Conservation (phyloP, 495 filamentous ascomycete genomes). For the Lasiosphaeriaceae sp. region DNA sequence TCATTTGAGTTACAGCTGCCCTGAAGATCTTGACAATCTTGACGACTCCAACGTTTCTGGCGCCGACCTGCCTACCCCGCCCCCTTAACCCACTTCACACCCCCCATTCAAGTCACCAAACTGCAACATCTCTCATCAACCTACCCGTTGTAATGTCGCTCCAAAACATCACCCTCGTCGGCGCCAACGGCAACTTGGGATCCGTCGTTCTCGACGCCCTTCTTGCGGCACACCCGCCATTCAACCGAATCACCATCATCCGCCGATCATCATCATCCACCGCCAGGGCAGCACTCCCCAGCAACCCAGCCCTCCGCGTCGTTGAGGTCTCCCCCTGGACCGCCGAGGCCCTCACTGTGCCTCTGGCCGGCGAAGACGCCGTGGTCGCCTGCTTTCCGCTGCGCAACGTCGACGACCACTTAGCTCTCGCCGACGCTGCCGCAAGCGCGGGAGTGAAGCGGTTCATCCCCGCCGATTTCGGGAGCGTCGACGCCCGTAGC, state of each 20-base stretch:
- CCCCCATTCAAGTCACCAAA: too few relatives aligned
- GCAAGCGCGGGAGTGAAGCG: constrained; percentile 43
- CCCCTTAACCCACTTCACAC: too few relatives aligned
- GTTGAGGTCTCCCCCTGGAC: constrained; percentile 12
- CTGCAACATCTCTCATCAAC: too few relatives aligned
- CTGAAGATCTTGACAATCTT: too few relatives aligned
- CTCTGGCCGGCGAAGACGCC: constrained; percentile 18
- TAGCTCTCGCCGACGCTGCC: constrained; percentile 47
- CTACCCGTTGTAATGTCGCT: neutral
- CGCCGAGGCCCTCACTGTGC: constrained; percentile 5
- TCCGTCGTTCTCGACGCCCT: constrained; percentile 33
- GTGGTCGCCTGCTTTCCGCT: constrained; percentile 31
- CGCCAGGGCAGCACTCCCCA: constrained; percentile 9
- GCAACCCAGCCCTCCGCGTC: constrained; percentile 4
- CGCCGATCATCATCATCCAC: constrained; percentile 24
- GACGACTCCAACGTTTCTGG: too few relatives aligned
- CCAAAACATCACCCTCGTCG: constrained; percentile 25
- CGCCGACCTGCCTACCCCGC: too few relatives aligned
- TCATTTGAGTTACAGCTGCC: too few relatives aligned
- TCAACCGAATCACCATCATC: constrained; percentile 30
- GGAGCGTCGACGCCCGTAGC: constrained; percentile 32
- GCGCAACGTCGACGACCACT: constrained; percentile 30
- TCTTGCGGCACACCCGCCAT: constrained; percentile 17
- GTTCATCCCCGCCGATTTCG: constrained; percentile 56
- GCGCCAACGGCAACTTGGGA: constrained; percentile 39